Percentiles rank a stretch among this genome's conserved stretches.
Evolutionary conservation across 108 stramenopile species (phyloP).

Genomic region (Bacterosira constricta): DNA sequence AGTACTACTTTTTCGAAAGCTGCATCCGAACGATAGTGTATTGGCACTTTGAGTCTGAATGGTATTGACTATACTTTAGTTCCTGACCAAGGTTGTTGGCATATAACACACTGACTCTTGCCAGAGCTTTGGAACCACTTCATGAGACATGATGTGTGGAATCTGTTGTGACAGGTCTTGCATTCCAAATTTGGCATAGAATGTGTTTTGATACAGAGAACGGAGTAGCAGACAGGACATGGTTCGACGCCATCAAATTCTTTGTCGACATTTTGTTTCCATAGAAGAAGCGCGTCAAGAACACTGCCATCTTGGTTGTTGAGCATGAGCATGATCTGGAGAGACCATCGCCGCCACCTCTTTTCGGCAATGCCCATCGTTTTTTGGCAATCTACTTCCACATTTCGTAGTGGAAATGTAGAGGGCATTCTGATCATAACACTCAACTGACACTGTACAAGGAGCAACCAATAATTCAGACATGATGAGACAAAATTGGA

Average conservation of each 20-base stretch:
- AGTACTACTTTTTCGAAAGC: no score
- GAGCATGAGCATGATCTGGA: conserved; percentile 82
- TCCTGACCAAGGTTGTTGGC: conserved; percentile 86
- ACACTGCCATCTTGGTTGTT: conserved; percentile 86
- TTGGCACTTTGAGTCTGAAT: no score
- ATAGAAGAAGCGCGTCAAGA: conserved; percentile 91
- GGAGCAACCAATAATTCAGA: neutral
- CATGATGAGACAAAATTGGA: neutral
- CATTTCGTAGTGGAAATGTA: conserved; percentile 80
- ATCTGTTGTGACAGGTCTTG: conserved; percentile 85
- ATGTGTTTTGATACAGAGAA: conserved; percentile 90
- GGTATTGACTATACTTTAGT: conserved; percentile 28
- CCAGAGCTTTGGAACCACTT: conserved; percentile 95
- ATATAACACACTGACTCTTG: conserved; percentile 92
- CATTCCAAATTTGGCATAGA: conserved; percentile 88
- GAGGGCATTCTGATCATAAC: conserved; percentile 73
- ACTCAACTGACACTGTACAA: conserved; percentile 69
- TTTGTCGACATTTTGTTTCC: conserved; percentile 97
- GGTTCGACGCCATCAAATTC: conserved; percentile 99
- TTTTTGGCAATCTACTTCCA: conserved; percentile 83
- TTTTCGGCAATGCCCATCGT: conserved; percentile 76
- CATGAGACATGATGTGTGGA: conserved; percentile 90
- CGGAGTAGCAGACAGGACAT: conserved; percentile 97
- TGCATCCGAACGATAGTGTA: no score
- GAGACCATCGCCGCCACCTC: conserved; percentile 80